These are phyloP conservation scores for Puccinia novopanici DNA, from an alignment of 1,284 basidiomycete genomes.

Conservation along the genomic window DNA sequence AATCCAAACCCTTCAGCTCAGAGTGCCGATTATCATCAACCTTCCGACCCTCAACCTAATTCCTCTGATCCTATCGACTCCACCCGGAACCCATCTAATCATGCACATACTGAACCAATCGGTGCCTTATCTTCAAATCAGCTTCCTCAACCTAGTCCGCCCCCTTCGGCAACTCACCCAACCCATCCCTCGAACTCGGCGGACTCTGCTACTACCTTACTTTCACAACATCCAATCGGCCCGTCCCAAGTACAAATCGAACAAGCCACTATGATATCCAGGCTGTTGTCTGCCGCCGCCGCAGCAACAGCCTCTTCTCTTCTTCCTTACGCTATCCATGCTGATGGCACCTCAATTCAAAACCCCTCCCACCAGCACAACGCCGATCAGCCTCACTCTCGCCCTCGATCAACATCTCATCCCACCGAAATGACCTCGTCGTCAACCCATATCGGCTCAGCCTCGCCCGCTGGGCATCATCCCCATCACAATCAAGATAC, in stretches of 20 bases:
- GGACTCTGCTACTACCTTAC: not conserved
- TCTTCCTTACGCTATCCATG: conserved; percentile 15
- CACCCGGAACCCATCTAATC: not conserved
- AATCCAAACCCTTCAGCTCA: not conserved
- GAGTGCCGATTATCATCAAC: not conserved
- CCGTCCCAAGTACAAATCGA: not conserved
- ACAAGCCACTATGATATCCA: conserved; percentile 24
- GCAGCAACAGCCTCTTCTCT: conserved; percentile 27
- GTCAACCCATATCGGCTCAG: not conserved
- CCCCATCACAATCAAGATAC: not conserved
- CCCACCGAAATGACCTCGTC: not conserved
- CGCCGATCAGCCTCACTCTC: not conserved
- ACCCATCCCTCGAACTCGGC: not conserved
- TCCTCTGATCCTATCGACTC: not conserved
- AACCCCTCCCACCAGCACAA: not conserved
- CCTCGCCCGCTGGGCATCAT: not conserved
- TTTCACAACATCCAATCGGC: not conserved
- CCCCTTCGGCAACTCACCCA: not conserved
- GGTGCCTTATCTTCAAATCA: too few relatives aligned
- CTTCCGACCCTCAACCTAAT: not conserved
- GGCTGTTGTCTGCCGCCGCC: conserved; percentile 22
- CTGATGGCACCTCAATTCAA: conserved; percentile 15
- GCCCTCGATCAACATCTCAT: not conserved
- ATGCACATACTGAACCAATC: not conserved
- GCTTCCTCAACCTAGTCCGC: not conserved